Base-by-base conservation (phyloP, 495 filamentous ascomycete species). In the Cercophora newfieldiana region DNA sequence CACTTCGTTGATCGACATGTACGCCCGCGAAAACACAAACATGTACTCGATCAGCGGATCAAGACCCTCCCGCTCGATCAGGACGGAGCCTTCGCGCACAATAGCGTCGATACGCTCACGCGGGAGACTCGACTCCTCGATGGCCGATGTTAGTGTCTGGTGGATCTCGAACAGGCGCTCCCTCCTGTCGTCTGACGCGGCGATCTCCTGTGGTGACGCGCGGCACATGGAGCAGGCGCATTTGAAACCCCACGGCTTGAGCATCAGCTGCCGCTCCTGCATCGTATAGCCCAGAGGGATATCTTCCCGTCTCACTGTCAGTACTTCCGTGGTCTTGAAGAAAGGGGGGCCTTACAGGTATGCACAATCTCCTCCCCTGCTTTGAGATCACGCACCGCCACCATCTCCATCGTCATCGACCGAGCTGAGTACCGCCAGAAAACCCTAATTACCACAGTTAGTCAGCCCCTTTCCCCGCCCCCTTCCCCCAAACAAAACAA, bases 361-460 rank as follows among this genome's bases (percentile, higher is more conserved):
- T 79, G 73, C 22, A 69, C 68, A 29, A 79, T 68, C 33, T 79
- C 77, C 19, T 79, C 75, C 5, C 77, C 74, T 0, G 59, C 33
- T 12, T 69, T 51, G 16, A 78, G 74, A 14, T 75, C 74, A 25
- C 75, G 66, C 28, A 76, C 49, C 10, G 77, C 74, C 8, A 78
- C 62, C 0, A 78, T 72, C 49, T 78, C 74, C 31, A 74, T 69
- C 1, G 75, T 57, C 61, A 78, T 65, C 18, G 65, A 64, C 16
- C 65, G 66, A 18, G 51, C 56, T 3, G 71, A 68, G 48, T 71
- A 77, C 7, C 77, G 66, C 77, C 75, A 79, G 29, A 65, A 69
- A 0, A 56, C 65, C 61, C 69, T 69, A 59, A 0, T 25, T 16
- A 7, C 29, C 8, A 3, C 30, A 7, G 1, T 37, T 1, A 68